These are phyloP conservation scores for Lizanozyma gosingica DNA, from an alignment of 1,139 yeast species.

Conservation along the genomic window DNA sequence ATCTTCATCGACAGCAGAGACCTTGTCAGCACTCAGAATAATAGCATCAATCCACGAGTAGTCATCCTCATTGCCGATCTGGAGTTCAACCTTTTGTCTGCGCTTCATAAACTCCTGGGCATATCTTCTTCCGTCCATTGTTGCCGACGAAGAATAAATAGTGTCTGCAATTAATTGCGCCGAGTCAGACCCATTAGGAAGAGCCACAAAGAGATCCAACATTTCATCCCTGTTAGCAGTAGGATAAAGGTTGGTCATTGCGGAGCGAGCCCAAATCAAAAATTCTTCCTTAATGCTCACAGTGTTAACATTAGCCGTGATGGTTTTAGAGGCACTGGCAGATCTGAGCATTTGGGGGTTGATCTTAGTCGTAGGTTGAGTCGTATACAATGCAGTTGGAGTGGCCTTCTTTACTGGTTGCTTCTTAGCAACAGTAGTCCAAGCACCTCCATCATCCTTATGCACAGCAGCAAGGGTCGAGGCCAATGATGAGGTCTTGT, in stretches of 20 bases:
- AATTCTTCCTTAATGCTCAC: slow-evolving; percentile 49
- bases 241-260: slow-evolving; percentile 63
- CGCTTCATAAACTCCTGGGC: slow-evolving; percentile 83
- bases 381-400: slow-evolving; percentile 5
- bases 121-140: slow-evolving; percentile 93
- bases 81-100: slow-evolving; percentile 61
- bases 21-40: slow-evolving; percentile 36
- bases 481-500: slow-evolving; percentile 11
- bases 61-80: slow-evolving; percentile 41
- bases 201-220: slow-evolving; percentile 67
- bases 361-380: slow-evolving; percentile 7
- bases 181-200: slow-evolving; percentile 67
- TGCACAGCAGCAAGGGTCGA: slow-evolving; percentile 13
- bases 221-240: slow-evolving; percentile 72
- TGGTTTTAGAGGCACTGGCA: slow-evolving; percentile 5
- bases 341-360: slow-evolving; percentile 3
- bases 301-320: slow-evolving; percentile 20
- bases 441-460: slow-evolving; percentile 25
- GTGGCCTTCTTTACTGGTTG: slow-evolving; percentile 18
- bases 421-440: slow-evolving; percentile 37
- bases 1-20: slow-evolving; percentile 50
- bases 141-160: slow-evolving; percentile 79
- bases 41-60: slow-evolving; percentile 64
- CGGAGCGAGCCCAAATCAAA: slow-evolving; percentile 73
- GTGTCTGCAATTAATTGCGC: slow-evolving; percentile 87